Evolutionary conservation across 2,329 filamentous ascomycete species (phyloP).

Genomic region (Lecanoromycetidae sp.): DNA sequence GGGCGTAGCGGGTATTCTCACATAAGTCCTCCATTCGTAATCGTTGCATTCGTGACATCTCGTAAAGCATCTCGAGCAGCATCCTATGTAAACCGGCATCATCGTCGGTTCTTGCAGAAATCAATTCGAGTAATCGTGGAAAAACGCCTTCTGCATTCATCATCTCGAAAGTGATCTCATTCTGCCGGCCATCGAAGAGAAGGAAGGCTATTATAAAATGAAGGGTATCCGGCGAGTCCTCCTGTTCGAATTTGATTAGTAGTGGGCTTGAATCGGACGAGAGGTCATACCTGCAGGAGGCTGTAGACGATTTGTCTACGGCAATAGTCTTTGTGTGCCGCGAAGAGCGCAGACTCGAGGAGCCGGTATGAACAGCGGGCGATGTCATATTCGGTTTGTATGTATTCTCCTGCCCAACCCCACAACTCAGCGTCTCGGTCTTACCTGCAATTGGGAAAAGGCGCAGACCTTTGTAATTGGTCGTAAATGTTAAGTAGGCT

Average conservation of each 20-base stretch:
- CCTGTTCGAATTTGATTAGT: constrained; percentile 38
- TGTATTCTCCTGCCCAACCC: constrained; percentile 48
- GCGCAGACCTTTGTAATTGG: constrained; percentile 51
- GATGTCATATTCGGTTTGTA: constrained; percentile 66
- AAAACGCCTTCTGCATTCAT: constrained; percentile 86
- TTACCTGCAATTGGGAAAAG: background rate
- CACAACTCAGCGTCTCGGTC: constrained; percentile 5
- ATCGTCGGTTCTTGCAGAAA: constrained; percentile 52
- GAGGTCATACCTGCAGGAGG: constrained; percentile 49
- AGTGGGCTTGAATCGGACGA: background rate
- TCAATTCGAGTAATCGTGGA: constrained; percentile 66
- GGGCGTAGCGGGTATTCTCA: constrained; percentile 38
- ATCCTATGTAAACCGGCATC: constrained; percentile 65
- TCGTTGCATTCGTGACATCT: constrained; percentile 87
- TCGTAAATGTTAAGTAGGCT: constrained; percentile 67
- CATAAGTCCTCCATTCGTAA: constrained; percentile 64
- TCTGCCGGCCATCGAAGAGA: constrained; percentile 68
- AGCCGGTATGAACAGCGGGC: constrained; percentile 69
- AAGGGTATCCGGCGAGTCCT: constrained; percentile 70
- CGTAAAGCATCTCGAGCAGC: constrained; percentile 80
- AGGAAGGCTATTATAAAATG: constrained; percentile 75
- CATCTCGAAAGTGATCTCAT: constrained; percentile 68
- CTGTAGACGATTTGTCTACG: constrained; percentile 87
- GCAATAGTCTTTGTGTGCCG: constrained; percentile 67
- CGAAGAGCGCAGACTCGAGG: constrained; percentile 63